Base-by-base conservation (phyloP, 768 basidiomycete genomes). In the Naganishia onofrii region DNA sequence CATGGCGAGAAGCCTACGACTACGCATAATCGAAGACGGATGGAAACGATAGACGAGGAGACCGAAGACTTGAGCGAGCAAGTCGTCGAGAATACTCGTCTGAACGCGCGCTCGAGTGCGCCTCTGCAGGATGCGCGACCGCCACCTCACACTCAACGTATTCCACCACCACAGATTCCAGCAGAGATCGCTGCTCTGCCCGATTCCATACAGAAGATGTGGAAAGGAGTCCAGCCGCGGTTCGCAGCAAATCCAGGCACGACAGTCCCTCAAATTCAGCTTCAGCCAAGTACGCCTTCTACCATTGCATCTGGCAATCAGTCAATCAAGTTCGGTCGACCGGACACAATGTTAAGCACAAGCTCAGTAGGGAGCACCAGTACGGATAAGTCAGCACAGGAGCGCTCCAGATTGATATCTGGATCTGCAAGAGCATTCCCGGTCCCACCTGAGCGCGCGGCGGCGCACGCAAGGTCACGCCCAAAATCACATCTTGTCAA, bases 221-320 rank as follows among this genome's bases (percentile, higher is more conserved):
- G 21, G 38, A 42, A 44, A 44, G 60, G 60, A 26, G 60, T 63
- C 15, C 60, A 44, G 17, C 60, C 60, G 3, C 29, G 60, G 13
- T 63, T 63, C 23, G 60, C 38, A n/a, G 60, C 38, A 44, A 26
- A 42, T 19, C 42, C 36, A 29, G 48, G n/a, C 6, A 51, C 23
- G 48, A 6, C 42, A 19, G 42, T 63, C 23, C 60, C 60, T 42
- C 36, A 42, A 46, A 63, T 63, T 26, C 38, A 44, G 60, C 42
- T 63, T 34, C 60, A 63, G 21, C 60, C 60, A 26, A 63, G 60
- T 29, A 63, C 60, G 3, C 60, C 60, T 17, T 63, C 60, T 12
- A 63, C 60, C 7, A 28, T 63, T 29, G 60, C 60, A 9, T 46
- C 60, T 23, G 38, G 60, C 7, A 44, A 26, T 5, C 60, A 44